phyloP scores from a whole-genome alignment of 108 stramenopile genomes.

The Seminavis robusta region DNA sequence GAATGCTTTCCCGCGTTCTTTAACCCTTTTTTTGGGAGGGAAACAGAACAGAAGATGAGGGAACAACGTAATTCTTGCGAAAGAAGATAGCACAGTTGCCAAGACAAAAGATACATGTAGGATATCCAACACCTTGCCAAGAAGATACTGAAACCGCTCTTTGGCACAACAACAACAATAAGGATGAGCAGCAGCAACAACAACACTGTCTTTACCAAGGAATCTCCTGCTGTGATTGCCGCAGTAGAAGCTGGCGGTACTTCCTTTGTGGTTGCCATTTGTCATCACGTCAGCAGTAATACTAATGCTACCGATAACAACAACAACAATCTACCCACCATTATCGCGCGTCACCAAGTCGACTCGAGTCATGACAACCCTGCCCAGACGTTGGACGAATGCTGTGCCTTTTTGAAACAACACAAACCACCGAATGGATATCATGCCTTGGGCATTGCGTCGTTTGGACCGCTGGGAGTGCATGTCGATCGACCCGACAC shows the following conservation, averaged over 20 bases:
- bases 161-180: too few relatives aligned
- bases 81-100: too few relatives aligned
- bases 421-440: constrained; percentile 45
- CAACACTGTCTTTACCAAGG: too few relatives aligned
- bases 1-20: too few relatives aligned
- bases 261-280: constrained; percentile 83
- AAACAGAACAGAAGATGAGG: too few relatives aligned
- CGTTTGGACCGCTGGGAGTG: constrained; percentile 91
- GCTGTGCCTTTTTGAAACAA: constrained; percentile 38
- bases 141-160: too few relatives aligned
- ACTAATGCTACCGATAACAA: constrained; percentile 4
- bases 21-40: too few relatives aligned
- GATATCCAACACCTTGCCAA: too few relatives aligned
- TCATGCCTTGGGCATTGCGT: constrained; percentile 86
- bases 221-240: constrained; percentile 36
- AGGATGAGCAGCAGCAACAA: too few relatives aligned
- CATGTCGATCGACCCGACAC: constrained; percentile 23
- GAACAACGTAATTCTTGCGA: too few relatives aligned
- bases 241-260: constrained; percentile 97
- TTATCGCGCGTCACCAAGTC: constrained; percentile 42
- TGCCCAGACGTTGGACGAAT: constrained; percentile 35
- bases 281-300: constrained; percentile 22
- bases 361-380: constrained; percentile 56
- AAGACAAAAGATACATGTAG: too few relatives aligned
- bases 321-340: constrained; percentile 22